Base-by-base conservation (phyloP, 805 yeast genomes). In the Yamadazyma tumulicola region DNA sequence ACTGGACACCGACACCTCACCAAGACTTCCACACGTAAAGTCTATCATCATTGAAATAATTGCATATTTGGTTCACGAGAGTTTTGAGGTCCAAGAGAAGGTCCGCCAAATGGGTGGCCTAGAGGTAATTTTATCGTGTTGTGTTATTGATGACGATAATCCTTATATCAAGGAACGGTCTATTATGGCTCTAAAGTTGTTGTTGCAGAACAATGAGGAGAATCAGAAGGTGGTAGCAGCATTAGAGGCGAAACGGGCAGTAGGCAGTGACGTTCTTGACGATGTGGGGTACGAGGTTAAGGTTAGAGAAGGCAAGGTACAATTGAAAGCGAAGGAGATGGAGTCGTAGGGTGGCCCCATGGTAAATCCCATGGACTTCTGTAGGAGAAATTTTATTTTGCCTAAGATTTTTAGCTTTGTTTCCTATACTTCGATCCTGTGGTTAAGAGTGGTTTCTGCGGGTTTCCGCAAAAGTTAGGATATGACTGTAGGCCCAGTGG, bases 81-180 rank as follows among this genome's bases (percentile, higher is more conserved):
- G 78, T 29, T 61, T 56, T 29, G 64, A 63, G 4, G 72, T 77
- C 4, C 96, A 91, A 52, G 91, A 89, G 37, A 53, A 59, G 27
- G 64, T 85, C 22, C 64, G 97, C 30, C 72, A 72, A 19, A 46
- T 66, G 1, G 85, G 82, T 29, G 95, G 87, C 0, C 55, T 91
- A 10, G 85, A 79, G 34, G 57, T 85, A 13, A 69, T 89, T 0
- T 62, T 91, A 16, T 82, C 89, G 6, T 82, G 81, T 43, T 89
- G 97, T 61, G 75, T 83, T 25, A 79, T 93, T 33, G 97, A 91
- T 55, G 81, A 79, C 29, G 78, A 85, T 52, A 94, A 93, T 54
- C 97, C 97, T 0, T 91, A 72, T 47, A 81, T 85, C 37, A 82
- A 86, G 45, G 98, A 91, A 51, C 64, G 91, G 40, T 74, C 95